Base-by-base conservation (phyloP, 1,284 basidiomycete genomes). In the Apiotrichum gracile region DNA sequence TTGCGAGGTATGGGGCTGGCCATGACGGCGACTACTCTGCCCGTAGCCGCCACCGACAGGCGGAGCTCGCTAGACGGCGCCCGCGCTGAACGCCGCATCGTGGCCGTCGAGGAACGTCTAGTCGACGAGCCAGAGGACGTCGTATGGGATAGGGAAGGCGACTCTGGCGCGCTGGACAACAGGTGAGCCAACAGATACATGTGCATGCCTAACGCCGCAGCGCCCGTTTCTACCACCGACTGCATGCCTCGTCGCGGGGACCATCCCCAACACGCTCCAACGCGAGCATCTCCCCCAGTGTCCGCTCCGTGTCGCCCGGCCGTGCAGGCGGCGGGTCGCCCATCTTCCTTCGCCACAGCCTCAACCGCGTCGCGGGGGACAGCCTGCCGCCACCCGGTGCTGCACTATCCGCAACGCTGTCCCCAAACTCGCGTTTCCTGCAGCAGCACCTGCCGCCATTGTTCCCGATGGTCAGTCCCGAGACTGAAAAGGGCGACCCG, bases 141-240 rank as follows among this genome's bases (percentile, higher is more conserved):
- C 8, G 29, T 33, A 35, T 33, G 47, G 22, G 38, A 43, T 17
- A n/a, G 27, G 7, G 27, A 29, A 6, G 35, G 42, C 3, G 47
- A 49, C n/a, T 33, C 58, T 13, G 50, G 45, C 14, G 49, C 65
- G 12, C 71, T 67, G 60, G 70, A 74, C 53, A 73, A 74, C 51
- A 70, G 68, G 72, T 69, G 51, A n/a, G n/a, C n/a, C n/a, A n/a
- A 58, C 65, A 61, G 25, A 26, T 13, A 37, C 13, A 26, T 3
- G n/a, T 13, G 3, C 21, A n/a, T 46, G 16, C 21, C 41, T 52
- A 24, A 46, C 38, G 22, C 12, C 17, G 14, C 55, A 75, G 74
- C 35, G 74, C 74, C 10, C 66, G 74, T 7, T 76, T 70, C 57
- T 76, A 74, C 42, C 70, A 74, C 37, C 69, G 65, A 26, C 42